Base-by-base conservation (phyloP, 306 rosid species). In the Sicyos edulis region DNA sequence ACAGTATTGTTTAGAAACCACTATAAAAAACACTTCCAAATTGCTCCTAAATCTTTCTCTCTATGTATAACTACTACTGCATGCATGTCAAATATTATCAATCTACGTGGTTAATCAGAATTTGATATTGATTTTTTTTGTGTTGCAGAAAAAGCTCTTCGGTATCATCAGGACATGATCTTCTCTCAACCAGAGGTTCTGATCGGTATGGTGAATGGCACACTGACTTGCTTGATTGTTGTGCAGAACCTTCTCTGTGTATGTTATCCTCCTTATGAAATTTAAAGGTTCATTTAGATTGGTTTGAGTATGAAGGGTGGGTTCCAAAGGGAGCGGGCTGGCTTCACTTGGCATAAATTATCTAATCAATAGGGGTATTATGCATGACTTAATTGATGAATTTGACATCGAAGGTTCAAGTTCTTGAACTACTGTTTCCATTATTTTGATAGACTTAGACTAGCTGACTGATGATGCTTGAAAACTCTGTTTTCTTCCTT, bases 241-340 rank as follows among this genome's bases (percentile, higher is more conserved):
- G 97, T 79, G 86, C 99, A 24, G 96, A 95, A 72, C 97, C 96
- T 62, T 83, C 79, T 64, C 86, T 95, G 62, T 95, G 99, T 95
- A 89, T 32, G 96, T 84, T 70, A 58, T 78, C 79, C 79, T 75
- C 52, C 63, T 67, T 54, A 7, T 49, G 24, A 22, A 22, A 7
- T 49, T 32, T 8, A 67, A 67, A 22, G 14, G 73, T 68, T 21
- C 37, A 20, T 21, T 68, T 42, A 49, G 20, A 49, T 49, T 49
- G 13, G 17, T 61, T 61, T 29, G 11, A 32, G 49, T 14, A 61
- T 61, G 49, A 61, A 29, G 17, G 13, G 68, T 16, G 45, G 44
- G 22, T 68, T 68, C 37, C 49, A 47, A 47, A 49, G 73, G 56
- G 22, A 44, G 22, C 0, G 20, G 34, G 58, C 57, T 49, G 4